Conservation (phyloP, 2,329 filamentous ascomycete species). For the Fusarium irregulare region DNA sequence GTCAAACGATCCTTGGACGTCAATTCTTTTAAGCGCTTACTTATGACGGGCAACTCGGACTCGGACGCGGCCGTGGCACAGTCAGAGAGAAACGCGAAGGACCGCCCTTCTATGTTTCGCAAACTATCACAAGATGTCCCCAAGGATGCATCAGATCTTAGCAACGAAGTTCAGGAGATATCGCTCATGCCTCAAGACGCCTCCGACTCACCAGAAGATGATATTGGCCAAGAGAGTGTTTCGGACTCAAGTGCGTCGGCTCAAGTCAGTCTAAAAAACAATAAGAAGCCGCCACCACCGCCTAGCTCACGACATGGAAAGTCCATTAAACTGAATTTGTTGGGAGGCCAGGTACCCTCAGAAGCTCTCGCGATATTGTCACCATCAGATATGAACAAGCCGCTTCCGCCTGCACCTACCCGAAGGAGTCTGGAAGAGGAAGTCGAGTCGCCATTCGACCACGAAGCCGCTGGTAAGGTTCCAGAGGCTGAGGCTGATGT, state of each 20-base stretch:
- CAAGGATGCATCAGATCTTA: constrained; percentile 14
- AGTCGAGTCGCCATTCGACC: constrained; percentile 64
- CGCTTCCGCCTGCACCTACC: constrained; percentile 66
- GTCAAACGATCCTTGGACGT: constrained; percentile 72
- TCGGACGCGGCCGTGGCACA: constrained; percentile 18
- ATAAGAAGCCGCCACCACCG: constrained; percentile 76
- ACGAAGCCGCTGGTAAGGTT: constrained; percentile 63
- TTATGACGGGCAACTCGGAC: constrained; percentile 76
- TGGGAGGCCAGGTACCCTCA: constrained; percentile 46
- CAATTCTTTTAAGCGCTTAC: constrained; percentile 78
- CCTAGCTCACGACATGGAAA: constrained; percentile 82
- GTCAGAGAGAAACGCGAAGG: constrained; percentile 9
- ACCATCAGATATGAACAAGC: constrained; percentile 58
- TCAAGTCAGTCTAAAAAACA: constrained; percentile 51
- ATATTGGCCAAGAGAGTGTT: constrained; percentile 34
- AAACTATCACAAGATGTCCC: constrained; percentile 31
- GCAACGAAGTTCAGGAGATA: constrained; percentile 35
- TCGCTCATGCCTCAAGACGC: constrained; percentile 38
- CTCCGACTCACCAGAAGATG: constrained; percentile 41
- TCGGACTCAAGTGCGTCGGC: constrained; percentile 48
- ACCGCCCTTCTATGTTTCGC: constrained; percentile 33
- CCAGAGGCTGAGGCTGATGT: constrained; percentile 55
- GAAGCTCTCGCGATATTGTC: constrained; percentile 35
- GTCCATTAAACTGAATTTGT: constrained; percentile 67
- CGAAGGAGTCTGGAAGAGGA: constrained; percentile 61